Evolutionary conservation across 768 basidiomycete species (phyloP).

Genomic region (Gautieria morchelliformis): DNA sequence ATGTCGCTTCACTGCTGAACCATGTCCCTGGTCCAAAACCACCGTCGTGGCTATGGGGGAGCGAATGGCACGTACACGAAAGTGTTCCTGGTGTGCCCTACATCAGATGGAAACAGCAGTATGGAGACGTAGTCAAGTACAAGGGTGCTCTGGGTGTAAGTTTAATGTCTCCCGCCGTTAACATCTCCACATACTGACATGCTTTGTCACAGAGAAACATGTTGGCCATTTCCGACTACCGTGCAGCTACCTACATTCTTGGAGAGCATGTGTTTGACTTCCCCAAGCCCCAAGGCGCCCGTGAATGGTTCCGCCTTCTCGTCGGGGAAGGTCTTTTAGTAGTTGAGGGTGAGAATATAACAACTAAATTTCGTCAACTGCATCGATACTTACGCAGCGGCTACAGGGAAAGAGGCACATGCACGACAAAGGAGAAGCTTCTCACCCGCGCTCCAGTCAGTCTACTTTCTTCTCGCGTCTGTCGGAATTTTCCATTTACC

Average conservation of each 20-base stretch:
- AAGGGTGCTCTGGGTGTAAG: constrained; percentile 48
- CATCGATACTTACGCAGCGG: neutral
- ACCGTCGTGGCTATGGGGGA: constrained; percentile 49
- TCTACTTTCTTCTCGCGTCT: constrained; percentile 1
- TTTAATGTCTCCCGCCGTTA: neutral
- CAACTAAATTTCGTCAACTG: neutral
- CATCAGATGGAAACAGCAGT: constrained; percentile 40
- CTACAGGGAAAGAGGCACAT: constrained; percentile 8
- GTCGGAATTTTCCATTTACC: neutral
- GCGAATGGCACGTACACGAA: constrained; percentile 49
- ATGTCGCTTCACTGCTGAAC: constrained; percentile 19
- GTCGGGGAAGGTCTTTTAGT: constrained; percentile 57
- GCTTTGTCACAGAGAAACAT: constrained; percentile 38
- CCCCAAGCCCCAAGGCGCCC: constrained; percentile 53
- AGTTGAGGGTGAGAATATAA: constrained; percentile 43
- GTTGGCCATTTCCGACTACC: constrained; percentile 45
- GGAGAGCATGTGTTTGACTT: constrained; percentile 47
- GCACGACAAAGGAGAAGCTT: constrained; percentile 10
- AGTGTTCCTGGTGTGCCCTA: constrained; percentile 44
- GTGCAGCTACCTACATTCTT: constrained; percentile 44
- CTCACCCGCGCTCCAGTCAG: neutral
- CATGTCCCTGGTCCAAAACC: constrained; percentile 43
- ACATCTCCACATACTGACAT: constrained; percentile 3
- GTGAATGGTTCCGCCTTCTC: constrained; percentile 53
- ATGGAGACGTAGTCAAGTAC: constrained; percentile 46